Evolutionary conservation across 306 rosid species (phyloP), one percentile per base, ranked within the genome.

Genomic region (Medicago lupulina): DNA sequence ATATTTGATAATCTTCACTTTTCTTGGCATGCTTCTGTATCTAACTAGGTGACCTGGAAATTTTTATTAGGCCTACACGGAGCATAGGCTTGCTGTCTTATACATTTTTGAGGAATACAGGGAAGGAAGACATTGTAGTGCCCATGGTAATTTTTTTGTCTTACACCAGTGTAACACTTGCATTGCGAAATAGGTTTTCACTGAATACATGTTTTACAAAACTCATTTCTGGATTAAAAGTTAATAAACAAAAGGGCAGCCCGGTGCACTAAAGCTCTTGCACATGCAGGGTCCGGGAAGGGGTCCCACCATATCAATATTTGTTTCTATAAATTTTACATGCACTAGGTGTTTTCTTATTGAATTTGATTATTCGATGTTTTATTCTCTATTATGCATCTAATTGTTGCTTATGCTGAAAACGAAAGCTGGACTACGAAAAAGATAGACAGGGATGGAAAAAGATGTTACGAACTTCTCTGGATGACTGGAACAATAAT

Each of bases 81-180:
- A 96, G 97, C 84, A 90, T 96, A 67, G 99, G 99, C 65, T 86
- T 96, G 81, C 83, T 96, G 82, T 96, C 99, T 46, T 92, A 96
- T 79, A 89, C 99, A 61, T 96, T 96, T 87, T 86, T 96, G 87
- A 92, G 92, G 90, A 82, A 88, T 84, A 96, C 99, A 0, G 92
- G 93, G 76, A 92, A 90, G 86, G 97, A 96, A 86, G 99, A 96
- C 83, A 96, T 92, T 49, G 88, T 92, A 49, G 99, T 96, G 76
- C 99, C 99, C 81, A 92, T 96, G 97, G 98, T 96, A 92, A 89
- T 67, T 76, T 68, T 70, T 66, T 34, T 71, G 67, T 61, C 67
- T 61, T 61, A 61, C 18, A 61, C 44, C 11, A 15, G 19, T 31
- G 43, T 61, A 61, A 14, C 65, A 25, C 39, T 59, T 59, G 15